Evolutionary conservation across 2,329 filamentous ascomycete species (phyloP).

Genomic region (Coleophoma crateriformis): DNA sequence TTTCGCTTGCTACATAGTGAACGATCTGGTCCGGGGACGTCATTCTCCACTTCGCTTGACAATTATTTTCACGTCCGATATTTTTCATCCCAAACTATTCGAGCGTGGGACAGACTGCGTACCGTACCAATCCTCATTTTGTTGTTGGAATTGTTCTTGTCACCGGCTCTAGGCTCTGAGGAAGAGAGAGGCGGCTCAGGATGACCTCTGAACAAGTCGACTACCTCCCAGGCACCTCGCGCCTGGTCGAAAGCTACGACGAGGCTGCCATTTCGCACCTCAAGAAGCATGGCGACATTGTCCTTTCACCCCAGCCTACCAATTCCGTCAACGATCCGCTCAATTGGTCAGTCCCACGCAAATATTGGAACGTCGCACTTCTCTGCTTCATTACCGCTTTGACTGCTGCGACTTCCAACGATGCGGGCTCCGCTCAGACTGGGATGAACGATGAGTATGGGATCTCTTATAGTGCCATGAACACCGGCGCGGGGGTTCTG

Average conservation of each 20-base stretch:
- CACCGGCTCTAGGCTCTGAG: too few relatives aligned
- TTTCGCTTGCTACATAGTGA: too few relatives aligned
- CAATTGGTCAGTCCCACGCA: slow-evolving; percentile 41
- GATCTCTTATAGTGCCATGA: slow-evolving; percentile 46
- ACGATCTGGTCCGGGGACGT: too few relatives aligned
- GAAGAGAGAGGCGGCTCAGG: not conserved
- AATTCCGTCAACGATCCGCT: slow-evolving; percentile 46
- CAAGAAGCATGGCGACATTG: slow-evolving; percentile 34
- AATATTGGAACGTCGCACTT: slow-evolving; percentile 44
- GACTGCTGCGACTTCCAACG: slow-evolving; percentile 50
- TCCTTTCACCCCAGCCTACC: slow-evolving; percentile 48
- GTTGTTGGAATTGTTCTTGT: too few relatives aligned
- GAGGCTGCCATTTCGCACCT: slow-evolving; percentile 11
- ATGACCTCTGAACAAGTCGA: slow-evolving; percentile 2
- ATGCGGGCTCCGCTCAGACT: slow-evolving; percentile 45
- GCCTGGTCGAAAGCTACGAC: slow-evolving; percentile 14
- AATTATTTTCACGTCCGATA: too few relatives aligned
- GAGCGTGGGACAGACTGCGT: too few relatives aligned
- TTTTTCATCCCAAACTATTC: too few relatives aligned
- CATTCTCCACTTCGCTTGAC: too few relatives aligned
- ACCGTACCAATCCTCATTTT: too few relatives aligned
- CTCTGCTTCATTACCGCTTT: slow-evolving; percentile 48
- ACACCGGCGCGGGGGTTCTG: slow-evolving; percentile 50
- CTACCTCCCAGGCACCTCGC: slow-evolving; percentile 17
- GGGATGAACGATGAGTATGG: slow-evolving; percentile 43